These are phyloP conservation scores for Dactylonectria macrodidyma DNA, from an alignment of 2,329 filamentous ascomycete genomes.

Conservation along the genomic window DNA sequence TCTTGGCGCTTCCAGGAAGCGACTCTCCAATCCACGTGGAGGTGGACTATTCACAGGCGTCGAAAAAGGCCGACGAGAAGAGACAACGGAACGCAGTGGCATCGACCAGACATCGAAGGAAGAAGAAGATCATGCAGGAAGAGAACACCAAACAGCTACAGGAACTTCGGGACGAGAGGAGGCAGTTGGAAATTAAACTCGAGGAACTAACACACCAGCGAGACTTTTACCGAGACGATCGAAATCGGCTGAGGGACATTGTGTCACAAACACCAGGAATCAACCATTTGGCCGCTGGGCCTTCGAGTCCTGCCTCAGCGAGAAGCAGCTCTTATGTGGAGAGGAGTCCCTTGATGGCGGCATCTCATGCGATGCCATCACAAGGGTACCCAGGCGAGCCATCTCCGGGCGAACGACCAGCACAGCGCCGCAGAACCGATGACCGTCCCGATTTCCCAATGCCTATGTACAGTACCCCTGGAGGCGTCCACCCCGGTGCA, in stretches of 20 bases:
- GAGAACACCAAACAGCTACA: constrained; percentile 79
- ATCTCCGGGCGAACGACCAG: constrained; percentile 61
- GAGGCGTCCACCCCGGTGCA: constrained; percentile 46
- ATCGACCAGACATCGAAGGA: constrained; percentile 84
- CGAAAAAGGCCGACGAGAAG: constrained; percentile 87
- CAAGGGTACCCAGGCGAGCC: constrained; percentile 59
- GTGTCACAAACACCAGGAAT: constrained; percentile 72
- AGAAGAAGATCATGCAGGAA: constrained; percentile 86
- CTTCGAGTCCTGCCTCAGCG: constrained; percentile 64
- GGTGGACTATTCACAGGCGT: constrained; percentile 86
- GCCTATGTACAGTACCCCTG: constrained; percentile 56
- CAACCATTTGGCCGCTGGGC: constrained; percentile 66
- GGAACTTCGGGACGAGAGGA: constrained; percentile 77
- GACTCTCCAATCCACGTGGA: constrained; percentile 69
- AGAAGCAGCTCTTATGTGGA: constrained; percentile 56
- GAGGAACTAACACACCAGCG: constrained; percentile 72
- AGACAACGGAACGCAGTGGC: constrained; percentile 88
- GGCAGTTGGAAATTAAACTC: constrained; percentile 71
- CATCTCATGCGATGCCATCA: constrained; percentile 47
- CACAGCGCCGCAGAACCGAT: constrained; percentile 64
- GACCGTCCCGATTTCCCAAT: constrained; percentile 60
- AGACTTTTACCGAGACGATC: constrained; percentile 81
- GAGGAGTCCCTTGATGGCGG: constrained; percentile 53
- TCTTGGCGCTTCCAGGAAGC: constrained; percentile 57
- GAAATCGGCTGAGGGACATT: constrained; percentile 79